Evolutionary conservation across 2,329 filamentous ascomycete genomes (phyloP).

Genomic region (Alternaria metachromatica): DNA sequence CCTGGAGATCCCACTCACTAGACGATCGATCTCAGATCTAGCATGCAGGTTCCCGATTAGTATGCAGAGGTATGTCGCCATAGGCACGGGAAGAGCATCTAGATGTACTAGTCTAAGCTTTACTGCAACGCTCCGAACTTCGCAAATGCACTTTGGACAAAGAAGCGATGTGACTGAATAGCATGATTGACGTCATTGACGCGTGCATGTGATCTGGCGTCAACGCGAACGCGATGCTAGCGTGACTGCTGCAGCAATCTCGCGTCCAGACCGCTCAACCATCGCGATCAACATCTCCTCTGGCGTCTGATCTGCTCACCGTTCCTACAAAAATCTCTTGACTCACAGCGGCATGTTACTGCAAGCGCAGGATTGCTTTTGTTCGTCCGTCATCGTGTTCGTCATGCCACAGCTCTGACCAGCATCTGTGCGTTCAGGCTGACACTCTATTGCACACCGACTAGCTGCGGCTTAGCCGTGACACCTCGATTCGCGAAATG

Average conservation of each 20-base stretch:
- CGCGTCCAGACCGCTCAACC: conserved; percentile 1
- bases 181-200: conserved; percentile 9
- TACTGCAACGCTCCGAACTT: not conserved
- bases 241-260: not conserved
- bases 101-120: not conserved
- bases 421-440: not conserved
- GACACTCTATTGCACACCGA: not conserved
- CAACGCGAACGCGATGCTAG: conserved; percentile 3
- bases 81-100: not conserved
- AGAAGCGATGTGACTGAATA: not conserved
- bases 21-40: conserved; percentile 10
- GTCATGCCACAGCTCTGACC: not conserved
- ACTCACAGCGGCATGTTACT: not conserved
- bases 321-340: not conserved
- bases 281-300: not conserved
- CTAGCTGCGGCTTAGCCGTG: not conserved
- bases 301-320: not conserved
- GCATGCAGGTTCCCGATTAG: conserved; percentile 6
- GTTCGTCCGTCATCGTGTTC: not conserved
- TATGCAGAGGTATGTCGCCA: not conserved
- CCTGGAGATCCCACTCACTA: not conserved
- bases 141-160: not conserved
- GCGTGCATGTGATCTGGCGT: conserved; percentile 16
- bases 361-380: not conserved
- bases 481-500: not conserved